phyloP scores from a whole-genome alignment of 768 basidiomycete genomes.

The Trametes punicea region DNA sequence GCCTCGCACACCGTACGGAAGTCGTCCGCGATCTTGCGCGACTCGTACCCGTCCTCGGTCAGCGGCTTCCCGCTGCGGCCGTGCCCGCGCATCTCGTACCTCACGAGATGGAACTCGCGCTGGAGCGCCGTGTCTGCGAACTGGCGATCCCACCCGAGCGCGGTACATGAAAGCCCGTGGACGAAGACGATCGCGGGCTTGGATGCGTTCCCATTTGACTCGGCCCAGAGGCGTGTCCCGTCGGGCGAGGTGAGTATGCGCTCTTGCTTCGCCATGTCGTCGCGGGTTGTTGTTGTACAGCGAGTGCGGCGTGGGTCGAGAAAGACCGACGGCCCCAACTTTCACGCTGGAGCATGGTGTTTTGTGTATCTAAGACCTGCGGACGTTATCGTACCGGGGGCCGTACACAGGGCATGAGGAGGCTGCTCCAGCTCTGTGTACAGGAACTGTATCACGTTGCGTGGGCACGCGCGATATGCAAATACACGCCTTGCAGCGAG shows the following conservation, averaged over 20 bases:
- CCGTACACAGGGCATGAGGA: no score
- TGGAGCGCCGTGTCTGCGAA: slow-evolving; percentile 33
- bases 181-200: slow-evolving; percentile 41
- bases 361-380: not conserved
- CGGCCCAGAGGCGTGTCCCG: slow-evolving; percentile 40
- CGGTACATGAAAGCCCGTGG: slow-evolving; percentile 39
- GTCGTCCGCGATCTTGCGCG: slow-evolving; percentile 28
- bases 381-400: not conserved
- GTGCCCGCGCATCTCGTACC: slow-evolving; percentile 34
- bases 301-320: not conserved
- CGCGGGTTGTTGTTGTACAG: not conserved
- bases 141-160: slow-evolving; percentile 36
- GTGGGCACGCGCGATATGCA: not conserved
- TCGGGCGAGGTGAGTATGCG: slow-evolving; percentile 34
- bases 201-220: slow-evolving; percentile 36
- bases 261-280: not conserved
- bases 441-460: not conserved
- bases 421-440: not conserved
- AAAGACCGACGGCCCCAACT: not conserved
- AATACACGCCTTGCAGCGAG: no score
- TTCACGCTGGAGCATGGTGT: not conserved
- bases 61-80: slow-evolving; percentile 28
- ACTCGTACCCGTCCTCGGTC: slow-evolving; percentile 22
- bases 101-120: slow-evolving; percentile 30
- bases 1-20: slow-evolving; percentile 29